These are phyloP conservation scores for Pseudogymnoascus sp. DNA, from an alignment of 2,329 filamentous ascomycete genomes.

Conservation along the genomic window DNA sequence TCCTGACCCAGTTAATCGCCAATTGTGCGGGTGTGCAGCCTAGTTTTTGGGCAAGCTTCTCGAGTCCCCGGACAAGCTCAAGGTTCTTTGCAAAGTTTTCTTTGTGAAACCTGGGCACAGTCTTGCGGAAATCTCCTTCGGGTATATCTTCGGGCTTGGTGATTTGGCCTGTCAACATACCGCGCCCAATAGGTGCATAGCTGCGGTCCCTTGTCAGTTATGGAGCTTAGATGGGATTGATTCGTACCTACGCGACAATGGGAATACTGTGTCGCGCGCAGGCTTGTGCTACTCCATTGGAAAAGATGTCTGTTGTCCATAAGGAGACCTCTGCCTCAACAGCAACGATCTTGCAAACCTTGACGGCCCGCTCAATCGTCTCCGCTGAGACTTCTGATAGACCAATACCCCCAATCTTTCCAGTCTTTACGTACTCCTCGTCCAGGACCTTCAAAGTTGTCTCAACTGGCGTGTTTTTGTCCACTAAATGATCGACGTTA, in stretches of 20 bases:
- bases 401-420: constrained; percentile 36
- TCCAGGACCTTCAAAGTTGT: constrained; percentile 26
- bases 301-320: constrained; percentile 30
- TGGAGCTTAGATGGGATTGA: neutral
- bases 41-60: constrained; percentile 51
- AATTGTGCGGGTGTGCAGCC: constrained; percentile 53
- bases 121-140: constrained; percentile 46
- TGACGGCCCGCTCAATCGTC: constrained; percentile 33
- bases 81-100: constrained; percentile 58
- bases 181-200: constrained; percentile 62
- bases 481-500: constrained; percentile 26
- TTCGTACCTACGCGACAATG: constrained; percentile 55
- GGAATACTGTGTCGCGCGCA: constrained; percentile 59
- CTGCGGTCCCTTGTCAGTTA: constrained; percentile 21
- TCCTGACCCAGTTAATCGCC: constrained; percentile 54
- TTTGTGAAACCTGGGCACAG: constrained; percentile 52
- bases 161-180: constrained; percentile 47
- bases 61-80: constrained; percentile 48
- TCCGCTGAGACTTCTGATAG: constrained; percentile 35
- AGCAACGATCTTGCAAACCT: constrained; percentile 32
- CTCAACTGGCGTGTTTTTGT: constrained; percentile 36
- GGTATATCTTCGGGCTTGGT: constrained; percentile 46
- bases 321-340: constrained; percentile 40
- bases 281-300: constrained; percentile 34
- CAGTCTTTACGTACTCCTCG: constrained; percentile 26